Percentiles rank a stretch among this genome's conserved stretches.
phyloP scores from a whole-genome alignment of 306 rosid species.

The Citrullus mucosospermus region DNA sequence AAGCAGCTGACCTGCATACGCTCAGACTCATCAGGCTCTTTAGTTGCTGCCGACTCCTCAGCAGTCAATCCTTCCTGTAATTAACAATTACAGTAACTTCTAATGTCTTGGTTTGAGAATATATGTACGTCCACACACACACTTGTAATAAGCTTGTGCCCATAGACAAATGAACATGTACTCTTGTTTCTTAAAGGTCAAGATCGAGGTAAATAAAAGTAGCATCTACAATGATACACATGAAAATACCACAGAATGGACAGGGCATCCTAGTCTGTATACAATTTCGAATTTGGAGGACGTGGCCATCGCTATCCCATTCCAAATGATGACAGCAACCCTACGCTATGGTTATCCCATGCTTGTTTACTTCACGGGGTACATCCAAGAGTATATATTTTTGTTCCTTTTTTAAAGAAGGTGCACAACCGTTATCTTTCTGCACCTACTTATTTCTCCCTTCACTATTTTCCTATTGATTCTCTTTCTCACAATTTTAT shows the following conservation, averaged over 20 bases:
- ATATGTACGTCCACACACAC: background rate
- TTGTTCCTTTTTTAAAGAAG: background rate
- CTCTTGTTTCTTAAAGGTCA: background rate
- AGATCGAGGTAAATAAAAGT: background rate
- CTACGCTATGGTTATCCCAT: background rate
- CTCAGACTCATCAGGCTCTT: conserved; percentile 65
- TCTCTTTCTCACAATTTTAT: background rate
- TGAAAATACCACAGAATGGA: background rate
- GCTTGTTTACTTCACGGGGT: background rate
- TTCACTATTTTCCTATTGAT: background rate
- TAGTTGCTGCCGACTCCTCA: conserved; percentile 50
- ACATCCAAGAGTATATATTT: background rate
- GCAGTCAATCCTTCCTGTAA: conserved; percentile 79
- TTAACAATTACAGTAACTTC: conserved; percentile 8
- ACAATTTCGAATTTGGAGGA: background rate
- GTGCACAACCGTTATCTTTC: background rate
- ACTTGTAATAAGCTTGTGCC: background rate
- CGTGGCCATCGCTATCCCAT: background rate
- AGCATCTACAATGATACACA: background rate
- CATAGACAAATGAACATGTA: background rate
- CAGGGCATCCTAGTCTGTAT: background rate
- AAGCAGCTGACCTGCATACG: conserved; percentile 59
- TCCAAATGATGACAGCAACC: background rate
- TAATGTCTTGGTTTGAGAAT: background rate
- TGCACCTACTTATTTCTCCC: background rate